Conservation (phyloP, 78 protist genomes). For the Planoprotostelium fungivorum region DNA sequence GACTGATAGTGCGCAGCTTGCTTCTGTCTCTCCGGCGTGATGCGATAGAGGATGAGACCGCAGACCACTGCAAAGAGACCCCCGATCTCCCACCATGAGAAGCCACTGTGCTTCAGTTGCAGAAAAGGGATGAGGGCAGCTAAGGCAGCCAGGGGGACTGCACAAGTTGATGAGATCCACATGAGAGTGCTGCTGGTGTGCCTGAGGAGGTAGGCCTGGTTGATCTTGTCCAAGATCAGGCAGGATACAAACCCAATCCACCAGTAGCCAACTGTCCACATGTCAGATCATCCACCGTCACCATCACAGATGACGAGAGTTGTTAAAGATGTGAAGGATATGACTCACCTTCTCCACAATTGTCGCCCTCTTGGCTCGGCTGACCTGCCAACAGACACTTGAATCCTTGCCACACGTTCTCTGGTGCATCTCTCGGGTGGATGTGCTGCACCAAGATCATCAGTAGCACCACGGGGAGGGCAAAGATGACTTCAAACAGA, state of each 20-base stretch:
- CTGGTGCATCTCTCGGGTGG: neutral
- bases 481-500: neutral
- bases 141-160: neutral
- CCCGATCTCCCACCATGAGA: neutral
- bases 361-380: neutral
- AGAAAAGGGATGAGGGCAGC: neutral
- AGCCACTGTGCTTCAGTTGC: neutral
- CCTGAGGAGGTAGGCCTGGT: neutral
- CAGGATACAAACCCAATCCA: neutral
- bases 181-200: neutral
- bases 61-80: neutral
- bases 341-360: neutral
- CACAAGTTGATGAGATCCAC: neutral
- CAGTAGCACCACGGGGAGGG: neutral
- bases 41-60: neutral
- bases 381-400: neutral
- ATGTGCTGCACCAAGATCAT: neutral
- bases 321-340: too few relatives aligned
- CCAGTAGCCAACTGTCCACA: neutral
- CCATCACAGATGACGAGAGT: too few relatives aligned
- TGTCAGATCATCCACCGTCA: too few relatives aligned
- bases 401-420: neutral
- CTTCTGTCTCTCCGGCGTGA: neutral
- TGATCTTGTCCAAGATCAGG: neutral
- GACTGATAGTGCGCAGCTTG: neutral